These are phyloP conservation scores for Boletus subparvulus DNA, from an alignment of 768 basidiomycete species.

Conservation along the genomic window DNA sequence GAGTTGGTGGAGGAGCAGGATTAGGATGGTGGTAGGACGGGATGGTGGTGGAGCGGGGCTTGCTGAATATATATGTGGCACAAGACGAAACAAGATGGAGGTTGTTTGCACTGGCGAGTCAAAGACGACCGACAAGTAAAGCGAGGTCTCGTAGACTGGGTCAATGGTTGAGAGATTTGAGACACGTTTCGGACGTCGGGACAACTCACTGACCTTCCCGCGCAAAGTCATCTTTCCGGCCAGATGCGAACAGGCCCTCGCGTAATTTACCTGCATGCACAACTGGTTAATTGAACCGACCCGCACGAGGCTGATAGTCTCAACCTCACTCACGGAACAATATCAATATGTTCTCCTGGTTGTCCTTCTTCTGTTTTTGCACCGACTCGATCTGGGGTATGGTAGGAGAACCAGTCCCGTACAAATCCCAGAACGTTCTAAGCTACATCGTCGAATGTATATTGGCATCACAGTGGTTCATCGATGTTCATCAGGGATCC, in stretches of 20 bases:
- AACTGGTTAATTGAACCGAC: background rate
- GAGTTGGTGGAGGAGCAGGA: conserved; percentile 60
- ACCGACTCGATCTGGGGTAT: conserved; percentile 16
- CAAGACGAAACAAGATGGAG: conserved; percentile 58
- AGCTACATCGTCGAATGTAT: conserved; percentile 38
- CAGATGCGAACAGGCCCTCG: conserved; percentile 66
- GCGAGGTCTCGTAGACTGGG: conserved; percentile 72
- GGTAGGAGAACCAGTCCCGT: conserved; percentile 25
- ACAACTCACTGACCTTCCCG: conserved; percentile 54
- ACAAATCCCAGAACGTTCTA: conserved; percentile 43
- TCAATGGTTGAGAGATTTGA: background rate
- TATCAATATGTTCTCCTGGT: conserved; percentile 68
- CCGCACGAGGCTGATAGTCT: background rate
- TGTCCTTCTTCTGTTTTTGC: conserved; percentile 43
- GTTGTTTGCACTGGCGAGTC: conserved; percentile 58
- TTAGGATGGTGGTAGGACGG: conserved; percentile 37
- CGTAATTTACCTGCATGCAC: conserved; percentile 63
- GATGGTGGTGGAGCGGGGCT: conserved; percentile 14
- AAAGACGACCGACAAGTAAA: conserved; percentile 64
- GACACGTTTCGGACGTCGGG: background rate
- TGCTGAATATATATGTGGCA: conserved; percentile 47
- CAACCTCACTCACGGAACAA: conserved; percentile 56
- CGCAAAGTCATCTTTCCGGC: conserved; percentile 59
- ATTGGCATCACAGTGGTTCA: background rate
- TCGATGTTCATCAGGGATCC: background rate